These are phyloP conservation scores for Fragaria ananassa DNA, from an alignment of 306 rosid genomes.

Conservation along the genomic window DNA sequence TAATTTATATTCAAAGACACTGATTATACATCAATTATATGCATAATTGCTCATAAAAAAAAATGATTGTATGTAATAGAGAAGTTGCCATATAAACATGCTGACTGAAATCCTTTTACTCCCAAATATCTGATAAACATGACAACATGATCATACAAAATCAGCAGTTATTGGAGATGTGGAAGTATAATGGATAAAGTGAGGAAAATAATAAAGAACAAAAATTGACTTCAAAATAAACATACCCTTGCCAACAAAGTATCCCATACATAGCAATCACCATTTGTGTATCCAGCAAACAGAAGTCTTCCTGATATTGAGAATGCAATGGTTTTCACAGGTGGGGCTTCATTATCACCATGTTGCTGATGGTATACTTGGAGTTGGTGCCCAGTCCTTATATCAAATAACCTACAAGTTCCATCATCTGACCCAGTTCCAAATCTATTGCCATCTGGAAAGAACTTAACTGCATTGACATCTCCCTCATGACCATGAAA, in stretches of 20 bases:
- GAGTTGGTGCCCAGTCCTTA: constrained; percentile 93
- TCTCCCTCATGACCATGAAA: constrained; percentile 87
- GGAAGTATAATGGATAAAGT: background rate
- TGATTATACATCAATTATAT: background rate
- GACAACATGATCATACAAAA: background rate
- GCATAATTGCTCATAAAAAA: background rate
- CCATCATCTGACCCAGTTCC: constrained; percentile 99
- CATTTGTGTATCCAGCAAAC: constrained; percentile 83
- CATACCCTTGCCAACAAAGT: constrained; percentile 85
- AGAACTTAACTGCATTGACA: constrained; percentile 81
- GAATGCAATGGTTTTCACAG: constrained; percentile 83
- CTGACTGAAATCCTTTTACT: background rate
- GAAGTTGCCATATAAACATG: constrained; percentile 2
- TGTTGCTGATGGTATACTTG: constrained; percentile 74
- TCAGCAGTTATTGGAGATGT: background rate
- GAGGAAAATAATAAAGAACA: background rate
- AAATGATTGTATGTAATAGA: background rate
- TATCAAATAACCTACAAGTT: constrained; percentile 87
- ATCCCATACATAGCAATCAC: constrained; percentile 89
- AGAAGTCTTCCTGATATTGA: constrained; percentile 96
- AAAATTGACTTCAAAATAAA: background rate
- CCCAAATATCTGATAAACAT: background rate
- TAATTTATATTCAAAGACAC: background rate
- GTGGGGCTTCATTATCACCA: constrained; percentile 46
- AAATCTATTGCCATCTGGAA: constrained; percentile 95